Percentiles rank a stretch among this genome's conserved stretches.
These are phyloP conservation scores for Pestalotiopsis sp. DNA, from an alignment of 2,329 filamentous ascomycete species.

Conservation along the genomic window DNA sequence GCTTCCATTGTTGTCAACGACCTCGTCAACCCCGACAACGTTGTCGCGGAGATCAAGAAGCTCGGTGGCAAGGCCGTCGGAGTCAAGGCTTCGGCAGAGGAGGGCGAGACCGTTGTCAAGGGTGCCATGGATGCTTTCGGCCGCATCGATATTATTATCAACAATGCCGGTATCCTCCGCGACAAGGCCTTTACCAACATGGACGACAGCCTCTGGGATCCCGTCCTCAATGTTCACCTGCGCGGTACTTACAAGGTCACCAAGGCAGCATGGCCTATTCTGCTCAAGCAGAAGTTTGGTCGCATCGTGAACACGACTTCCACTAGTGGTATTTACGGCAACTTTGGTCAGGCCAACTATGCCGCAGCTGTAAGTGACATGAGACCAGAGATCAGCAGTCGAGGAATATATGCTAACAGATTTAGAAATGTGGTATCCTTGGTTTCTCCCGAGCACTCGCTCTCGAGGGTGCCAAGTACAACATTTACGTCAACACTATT, in stretches of 20 bases:
- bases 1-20: constrained; percentile 94
- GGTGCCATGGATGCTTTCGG: constrained; percentile 91
- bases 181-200: constrained; percentile 99
- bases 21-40: constrained; percentile 85
- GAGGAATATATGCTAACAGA: constrained; percentile 21
- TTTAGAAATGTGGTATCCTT: constrained; percentile 84
- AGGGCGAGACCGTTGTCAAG: constrained; percentile 90
- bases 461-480: constrained; percentile 92
- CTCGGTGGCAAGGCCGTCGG: constrained; percentile 86
- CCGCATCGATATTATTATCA: constrained; percentile 91
- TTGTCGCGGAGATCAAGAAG: constrained; percentile 91
- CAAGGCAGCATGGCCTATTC: constrained; percentile 96
- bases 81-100: constrained; percentile 90
- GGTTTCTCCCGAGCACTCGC: constrained; percentile 93
- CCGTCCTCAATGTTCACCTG: constrained; percentile 89
- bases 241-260: constrained; percentile 95
- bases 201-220: constrained; percentile 91
- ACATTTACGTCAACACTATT: constrained; percentile 98
- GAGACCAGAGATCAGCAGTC: neutral
- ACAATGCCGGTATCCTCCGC: constrained; percentile 96
- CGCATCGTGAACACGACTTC: constrained; percentile 96
- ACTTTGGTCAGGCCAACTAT: constrained; percentile 99
- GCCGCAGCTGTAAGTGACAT: constrained; percentile 71
- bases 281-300: constrained; percentile 98
- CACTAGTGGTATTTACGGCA: constrained; percentile 96